Percentiles rank a stretch among this genome's conserved stretches.
These are phyloP conservation scores for Mycosphaerella arachidis DNA, from an alignment of 2,329 filamentous ascomycete species.

Conservation along the genomic window DNA sequence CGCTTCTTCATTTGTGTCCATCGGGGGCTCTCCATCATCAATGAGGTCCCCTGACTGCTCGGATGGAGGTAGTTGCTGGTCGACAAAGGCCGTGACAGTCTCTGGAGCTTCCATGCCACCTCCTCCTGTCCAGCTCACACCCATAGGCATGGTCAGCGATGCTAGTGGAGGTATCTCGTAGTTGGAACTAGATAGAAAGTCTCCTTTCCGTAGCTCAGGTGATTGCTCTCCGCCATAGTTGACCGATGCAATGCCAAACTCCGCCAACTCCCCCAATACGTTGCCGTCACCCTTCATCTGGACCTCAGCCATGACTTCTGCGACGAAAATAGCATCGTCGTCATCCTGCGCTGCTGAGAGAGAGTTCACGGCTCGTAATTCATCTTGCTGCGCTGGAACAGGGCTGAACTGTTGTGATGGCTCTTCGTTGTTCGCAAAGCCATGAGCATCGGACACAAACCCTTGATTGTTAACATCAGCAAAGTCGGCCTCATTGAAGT, in stretches of 20 bases:
- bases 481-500: background rate
- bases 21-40: background rate
- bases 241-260: background rate
- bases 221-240: background rate
- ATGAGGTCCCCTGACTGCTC: background rate
- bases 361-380: too few relatives aligned
- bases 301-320: background rate
- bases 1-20: background rate
- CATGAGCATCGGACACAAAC: background rate
- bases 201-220: too few relatives aligned
- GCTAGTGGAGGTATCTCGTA: too few relatives aligned
- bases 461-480: background rate
- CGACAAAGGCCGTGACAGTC: background rate
- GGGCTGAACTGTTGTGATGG: background rate
- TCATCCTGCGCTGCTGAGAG: background rate
- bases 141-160: too few relatives aligned
- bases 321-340: background rate
- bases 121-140: too few relatives aligned
- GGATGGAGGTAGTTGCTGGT: background rate
- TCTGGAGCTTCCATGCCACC: too few relatives aligned
- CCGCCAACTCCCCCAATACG: background rate
- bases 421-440: too few relatives aligned
- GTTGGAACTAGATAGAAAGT: too few relatives aligned
- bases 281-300: background rate
- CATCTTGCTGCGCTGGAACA: background rate